Evolutionary conservation across 23 red algal species (phyloP).

Genomic region (Gracilaria gracilis): DNA sequence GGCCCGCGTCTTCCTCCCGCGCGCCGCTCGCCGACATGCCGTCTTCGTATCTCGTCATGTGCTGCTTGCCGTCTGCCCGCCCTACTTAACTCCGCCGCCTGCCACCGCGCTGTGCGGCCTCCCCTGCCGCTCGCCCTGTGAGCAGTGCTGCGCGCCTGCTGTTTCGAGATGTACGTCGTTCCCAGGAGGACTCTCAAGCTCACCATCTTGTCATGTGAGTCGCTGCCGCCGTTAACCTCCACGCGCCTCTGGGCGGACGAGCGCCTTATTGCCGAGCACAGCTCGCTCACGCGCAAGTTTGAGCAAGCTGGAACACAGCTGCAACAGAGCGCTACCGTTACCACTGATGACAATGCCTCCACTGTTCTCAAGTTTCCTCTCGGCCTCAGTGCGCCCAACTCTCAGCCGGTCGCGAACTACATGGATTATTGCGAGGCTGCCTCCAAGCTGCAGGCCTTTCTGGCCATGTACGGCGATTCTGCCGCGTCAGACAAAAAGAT

Average conservation of each 20-base stretch:
- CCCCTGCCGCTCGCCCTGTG: background rate
- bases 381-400: background rate
- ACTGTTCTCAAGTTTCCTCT: background rate
- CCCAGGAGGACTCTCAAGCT: slow-evolving; percentile 20
- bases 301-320: background rate
- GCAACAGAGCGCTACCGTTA: background rate
- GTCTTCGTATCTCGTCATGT: background rate
- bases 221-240: background rate
- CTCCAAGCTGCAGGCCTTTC: background rate
- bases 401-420: background rate
- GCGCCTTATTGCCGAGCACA: background rate
- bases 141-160: background rate
- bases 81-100: background rate
- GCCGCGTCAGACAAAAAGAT: slow-evolving; percentile 4
- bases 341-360: background rate
- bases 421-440: background rate
- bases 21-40: background rate
- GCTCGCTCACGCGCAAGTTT: background rate
- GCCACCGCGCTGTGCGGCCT: background rate
- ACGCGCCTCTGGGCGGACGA: background rate
- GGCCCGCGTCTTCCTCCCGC: background rate
- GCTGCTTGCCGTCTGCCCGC: background rate
- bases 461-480: background rate
- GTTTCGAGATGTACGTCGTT: slow-evolving; percentile 15
- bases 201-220: slow-evolving; percentile 17